Evolutionary conservation across 2,329 filamentous ascomycete species (phyloP).

Genomic region (Atkinsonella hypoxylon): DNA sequence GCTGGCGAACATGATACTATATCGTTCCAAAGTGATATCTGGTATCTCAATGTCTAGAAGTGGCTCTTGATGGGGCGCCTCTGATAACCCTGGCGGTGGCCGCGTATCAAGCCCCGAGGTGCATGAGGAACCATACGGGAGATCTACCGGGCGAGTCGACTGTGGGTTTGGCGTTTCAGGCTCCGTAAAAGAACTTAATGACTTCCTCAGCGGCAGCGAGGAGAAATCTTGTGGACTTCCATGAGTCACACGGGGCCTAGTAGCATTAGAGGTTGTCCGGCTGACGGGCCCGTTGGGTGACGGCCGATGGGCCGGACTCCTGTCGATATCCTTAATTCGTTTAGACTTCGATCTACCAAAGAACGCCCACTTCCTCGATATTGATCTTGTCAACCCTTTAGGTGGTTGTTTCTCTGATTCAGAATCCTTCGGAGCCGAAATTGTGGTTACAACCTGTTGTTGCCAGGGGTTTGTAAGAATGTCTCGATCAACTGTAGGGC

Average conservation of each 20-base stretch:
- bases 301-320: slow-evolving; percentile 7
- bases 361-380: slow-evolving; percentile 46
- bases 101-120: not conserved
- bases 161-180: not conserved
- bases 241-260: not conserved
- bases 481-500: slow-evolving; percentile 39
- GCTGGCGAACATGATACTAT: slow-evolving; percentile 84
- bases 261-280: not conserved
- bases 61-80: slow-evolving; percentile 7
- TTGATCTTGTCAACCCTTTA: slow-evolving; percentile 24
- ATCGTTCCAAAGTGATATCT: slow-evolving; percentile 68
- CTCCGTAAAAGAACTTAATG: slow-evolving; percentile 1
- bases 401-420: slow-evolving; percentile 9
- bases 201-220: not conserved
- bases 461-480: slow-evolving; percentile 16
- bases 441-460: slow-evolving; percentile 14
- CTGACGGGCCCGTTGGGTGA: not conserved
- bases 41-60: slow-evolving; percentile 71
- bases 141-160: not conserved
- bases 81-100: not conserved
- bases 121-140: not conserved
- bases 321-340: slow-evolving; percentile 10
- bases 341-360: slow-evolving; percentile 35
- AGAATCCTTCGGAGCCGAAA: slow-evolving; percentile 12
- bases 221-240: not conserved